Evolutionary conservation across 1,139 yeast species (phyloP), one percentile per base, ranked within the genome.

Genomic region (Nematodospora anomalae): DNA sequence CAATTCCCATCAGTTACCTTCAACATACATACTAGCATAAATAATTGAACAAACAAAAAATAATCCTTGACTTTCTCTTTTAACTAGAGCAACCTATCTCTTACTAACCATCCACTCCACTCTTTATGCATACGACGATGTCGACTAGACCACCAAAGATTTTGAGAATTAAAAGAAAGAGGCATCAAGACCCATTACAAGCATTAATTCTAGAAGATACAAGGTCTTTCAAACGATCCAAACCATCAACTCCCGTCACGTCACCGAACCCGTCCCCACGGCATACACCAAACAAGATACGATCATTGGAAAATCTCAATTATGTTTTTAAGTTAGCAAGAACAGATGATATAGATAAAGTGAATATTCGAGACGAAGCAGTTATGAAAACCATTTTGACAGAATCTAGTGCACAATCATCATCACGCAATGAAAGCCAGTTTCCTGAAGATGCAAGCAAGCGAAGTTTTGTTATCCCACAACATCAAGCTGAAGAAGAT

Each of bases 111-210:
- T 22, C 15, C 30, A 10, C 13, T 23, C 6, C 23, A 10, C n/a
- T 16, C 15, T 13, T 20, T 16, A 11, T 18, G 25, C 31, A 38
- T n/a, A n/a, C n/a, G n/a, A n/a, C 28, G 12, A 34, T 36, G 24
- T 23, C 40, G 14, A 13, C 16, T 11, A 44, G 55, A 24, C 73
- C 71, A 7, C 90, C 89, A 2, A 71, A 71, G 40, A 69, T 84
- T 13, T 79, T 89, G 35, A 72, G 96, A 42, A 83, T 90, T 57
- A 90, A 90, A 61, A 73, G 97, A 45, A 83, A 84, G 54, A 72
- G 96, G 43, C 81, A 80, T 38, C 94, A 87, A 52, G 96, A 86
- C 47, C 95, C 96, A 1, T 70, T 90, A 16, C 88, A 85, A 49
- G 95, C 96, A 1, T 69, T 90, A 46, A 65, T 71, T 38, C 49